phyloP scores from a whole-genome alignment of 139 green algal genomes.

The Eudorina sp. region DNA sequence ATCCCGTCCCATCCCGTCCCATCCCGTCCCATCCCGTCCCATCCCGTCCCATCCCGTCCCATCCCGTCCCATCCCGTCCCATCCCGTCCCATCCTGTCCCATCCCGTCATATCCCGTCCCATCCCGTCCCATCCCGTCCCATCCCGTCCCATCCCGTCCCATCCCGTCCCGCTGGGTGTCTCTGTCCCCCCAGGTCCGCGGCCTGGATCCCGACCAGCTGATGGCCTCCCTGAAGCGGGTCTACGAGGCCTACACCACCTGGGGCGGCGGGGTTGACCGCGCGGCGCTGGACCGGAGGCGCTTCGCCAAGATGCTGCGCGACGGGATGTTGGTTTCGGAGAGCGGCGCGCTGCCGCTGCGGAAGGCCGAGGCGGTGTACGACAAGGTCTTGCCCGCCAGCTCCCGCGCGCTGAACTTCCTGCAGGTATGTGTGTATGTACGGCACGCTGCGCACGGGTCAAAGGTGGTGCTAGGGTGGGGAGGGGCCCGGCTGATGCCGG shows the following conservation, averaged over 20 bases:
- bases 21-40: too few relatives aligned
- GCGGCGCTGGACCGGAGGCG: constrained; percentile 54
- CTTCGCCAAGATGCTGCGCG: constrained; percentile 4
- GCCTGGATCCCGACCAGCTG: constrained; percentile 56
- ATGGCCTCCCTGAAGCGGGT: constrained; percentile 58
- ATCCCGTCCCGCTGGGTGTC: neutral
- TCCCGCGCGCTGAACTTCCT: constrained; percentile 39
- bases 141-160: neutral
- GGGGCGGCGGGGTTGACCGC: constrained; percentile 52
- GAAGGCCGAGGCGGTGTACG: constrained; percentile 19
- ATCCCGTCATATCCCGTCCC: neutral
- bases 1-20: too few relatives aligned
- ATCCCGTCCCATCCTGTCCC: neutral
- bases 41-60: too few relatives aligned
- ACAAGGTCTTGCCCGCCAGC: constrained; percentile 30
- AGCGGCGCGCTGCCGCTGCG: constrained; percentile 27
- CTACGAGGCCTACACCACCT: constrained; percentile 66
- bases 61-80: too few relatives aligned
- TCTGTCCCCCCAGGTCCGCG: constrained; percentile 33
- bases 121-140: neutral
- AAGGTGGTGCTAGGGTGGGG: too few relatives aligned
- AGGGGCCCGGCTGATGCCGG: too few relatives aligned
- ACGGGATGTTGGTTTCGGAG: constrained; percentile 41
- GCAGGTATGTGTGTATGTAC: neutral
- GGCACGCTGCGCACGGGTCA: neutral